phyloP scores from a whole-genome alignment of 768 basidiomycete genomes.

The Pisolithus tinctorius region DNA sequence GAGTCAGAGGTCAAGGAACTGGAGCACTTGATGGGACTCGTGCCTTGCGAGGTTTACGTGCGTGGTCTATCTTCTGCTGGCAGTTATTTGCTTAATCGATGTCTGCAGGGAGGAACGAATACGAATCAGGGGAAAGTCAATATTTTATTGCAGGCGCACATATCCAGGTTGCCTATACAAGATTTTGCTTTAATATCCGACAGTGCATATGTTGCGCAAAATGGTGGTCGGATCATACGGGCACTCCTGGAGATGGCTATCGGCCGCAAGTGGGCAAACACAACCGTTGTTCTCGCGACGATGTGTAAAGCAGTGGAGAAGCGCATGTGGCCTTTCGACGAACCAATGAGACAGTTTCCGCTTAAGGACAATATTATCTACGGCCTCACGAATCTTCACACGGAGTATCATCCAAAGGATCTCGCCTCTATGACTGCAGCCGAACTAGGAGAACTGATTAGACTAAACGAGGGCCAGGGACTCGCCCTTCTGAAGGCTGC shows the following conservation, averaged over 20 bases:
- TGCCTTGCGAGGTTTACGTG: constrained; percentile 81
- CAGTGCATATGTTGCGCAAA: constrained; percentile 89
- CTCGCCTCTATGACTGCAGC: constrained; percentile 59
- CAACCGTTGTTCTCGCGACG: constrained; percentile 71
- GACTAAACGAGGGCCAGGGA: constrained; percentile 83
- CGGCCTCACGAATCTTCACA: constrained; percentile 72
- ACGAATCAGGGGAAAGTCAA: constrained; percentile 84
- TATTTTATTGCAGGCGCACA: constrained; percentile 85
- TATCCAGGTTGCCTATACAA: constrained; percentile 73
- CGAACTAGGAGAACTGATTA: constrained; percentile 73
- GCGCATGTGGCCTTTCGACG: constrained; percentile 90
- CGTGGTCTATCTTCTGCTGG: constrained; percentile 9
- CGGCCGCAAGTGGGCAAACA: constrained; percentile 86
- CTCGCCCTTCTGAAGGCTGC: constrained; percentile 71
- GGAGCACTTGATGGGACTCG: constrained; percentile 53
- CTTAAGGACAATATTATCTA: constrained; percentile 75
- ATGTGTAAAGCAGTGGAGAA: constrained; percentile 93
- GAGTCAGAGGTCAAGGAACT: constrained; percentile 87
- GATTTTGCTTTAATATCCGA: constrained; percentile 98
- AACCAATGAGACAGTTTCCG: constrained; percentile 78
- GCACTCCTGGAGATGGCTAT: constrained; percentile 92
- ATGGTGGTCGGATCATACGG: constrained; percentile 90
- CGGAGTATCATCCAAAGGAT: constrained; percentile 71
- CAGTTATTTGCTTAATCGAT: not conserved
- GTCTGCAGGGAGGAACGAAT: constrained; percentile 52